These are phyloP conservation scores for Onygenales sp. DNA, from an alignment of 2,329 filamentous ascomycete species.

Conservation along the genomic window DNA sequence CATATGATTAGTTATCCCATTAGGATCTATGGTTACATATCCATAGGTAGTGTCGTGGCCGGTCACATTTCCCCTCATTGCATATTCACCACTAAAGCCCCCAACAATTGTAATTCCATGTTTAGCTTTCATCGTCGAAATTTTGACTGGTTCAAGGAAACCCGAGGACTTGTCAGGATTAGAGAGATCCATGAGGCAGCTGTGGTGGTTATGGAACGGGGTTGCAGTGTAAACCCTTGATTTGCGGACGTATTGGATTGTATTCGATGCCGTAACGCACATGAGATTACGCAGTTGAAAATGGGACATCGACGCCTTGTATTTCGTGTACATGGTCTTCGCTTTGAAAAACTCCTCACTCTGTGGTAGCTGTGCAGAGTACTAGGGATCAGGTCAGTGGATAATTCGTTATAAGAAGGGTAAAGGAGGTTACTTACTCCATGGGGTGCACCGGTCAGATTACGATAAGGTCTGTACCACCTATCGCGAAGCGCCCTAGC, in stretches of 20 bases:
- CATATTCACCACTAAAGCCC: conserved; percentile 50
- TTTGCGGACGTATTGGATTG: conserved; percentile 44
- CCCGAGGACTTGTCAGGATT: conserved; percentile 29
- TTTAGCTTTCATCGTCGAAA: conserved; percentile 44
- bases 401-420: neutral
- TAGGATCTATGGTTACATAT: conserved; percentile 39
- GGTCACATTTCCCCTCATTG: conserved; percentile 33
- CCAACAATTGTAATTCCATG: conserved; percentile 45
- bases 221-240: conserved; percentile 42
- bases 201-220: conserved; percentile 32
- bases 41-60: conserved; percentile 31
- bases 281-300: conserved; percentile 52
- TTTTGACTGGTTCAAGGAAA: conserved; percentile 31
- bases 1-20: conserved; percentile 51
- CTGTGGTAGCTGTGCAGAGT: conserved; percentile 23
- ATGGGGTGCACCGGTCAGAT: conserved; percentile 22
- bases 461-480: conserved; percentile 34
- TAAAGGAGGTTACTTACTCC: conserved; percentile 9
- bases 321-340: conserved; percentile 39
- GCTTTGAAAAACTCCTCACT: conserved; percentile 40
- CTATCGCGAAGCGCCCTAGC: conserved; percentile 29
- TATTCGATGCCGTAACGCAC: conserved; percentile 44
- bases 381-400: conserved; percentile 13
- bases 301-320: conserved; percentile 44
- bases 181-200: conserved; percentile 41